These are phyloP conservation scores for Asterella californica DNA, from an alignment of 225 moss, liverwort and hornwort species.

Conservation along the genomic window DNA sequence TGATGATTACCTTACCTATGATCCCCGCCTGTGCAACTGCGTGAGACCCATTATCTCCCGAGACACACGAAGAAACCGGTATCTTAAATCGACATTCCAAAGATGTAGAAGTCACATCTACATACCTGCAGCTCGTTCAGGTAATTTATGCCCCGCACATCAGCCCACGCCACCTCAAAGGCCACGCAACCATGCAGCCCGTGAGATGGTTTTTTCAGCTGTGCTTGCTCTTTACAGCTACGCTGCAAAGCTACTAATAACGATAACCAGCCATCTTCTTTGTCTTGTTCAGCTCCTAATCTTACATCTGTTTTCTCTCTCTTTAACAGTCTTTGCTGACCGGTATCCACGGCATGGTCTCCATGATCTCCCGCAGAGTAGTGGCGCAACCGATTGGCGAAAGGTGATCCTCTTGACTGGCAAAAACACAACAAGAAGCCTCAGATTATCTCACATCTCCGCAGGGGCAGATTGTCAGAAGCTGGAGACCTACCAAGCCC, in stretches of 20 bases:
- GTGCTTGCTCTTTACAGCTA: slow-evolving; percentile 53
- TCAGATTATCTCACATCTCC: slow-evolving; percentile 5
- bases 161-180: slow-evolving; percentile 85
- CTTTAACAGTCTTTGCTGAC: slow-evolving; percentile 27
- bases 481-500: background rate
- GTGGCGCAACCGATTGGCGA: slow-evolving; percentile 69
- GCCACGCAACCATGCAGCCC: slow-evolving; percentile 89
- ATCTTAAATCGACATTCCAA: background rate
- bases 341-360: slow-evolving; percentile 38
- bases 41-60: background rate
- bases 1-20: background rate
- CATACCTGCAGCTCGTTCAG: slow-evolving; percentile 76
- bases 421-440: slow-evolving; percentile 10
- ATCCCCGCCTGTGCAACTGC: background rate
- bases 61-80: background rate
- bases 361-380: slow-evolving; percentile 17
- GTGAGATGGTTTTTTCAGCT: slow-evolving; percentile 63
- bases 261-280: slow-evolving; percentile 55
- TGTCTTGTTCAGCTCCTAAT: slow-evolving; percentile 30
- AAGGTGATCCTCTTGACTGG: slow-evolving; percentile 88
- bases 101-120: background rate
- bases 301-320: slow-evolving; percentile 28
- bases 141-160: slow-evolving; percentile 90
- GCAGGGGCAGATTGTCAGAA: background rate
- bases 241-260: slow-evolving; percentile 51